Evolutionary conservation across 1,284 basidiomycete species (phyloP), one percentile per base, ranked within the genome.

Genomic region (Mycosarcoma maydis): DNA sequence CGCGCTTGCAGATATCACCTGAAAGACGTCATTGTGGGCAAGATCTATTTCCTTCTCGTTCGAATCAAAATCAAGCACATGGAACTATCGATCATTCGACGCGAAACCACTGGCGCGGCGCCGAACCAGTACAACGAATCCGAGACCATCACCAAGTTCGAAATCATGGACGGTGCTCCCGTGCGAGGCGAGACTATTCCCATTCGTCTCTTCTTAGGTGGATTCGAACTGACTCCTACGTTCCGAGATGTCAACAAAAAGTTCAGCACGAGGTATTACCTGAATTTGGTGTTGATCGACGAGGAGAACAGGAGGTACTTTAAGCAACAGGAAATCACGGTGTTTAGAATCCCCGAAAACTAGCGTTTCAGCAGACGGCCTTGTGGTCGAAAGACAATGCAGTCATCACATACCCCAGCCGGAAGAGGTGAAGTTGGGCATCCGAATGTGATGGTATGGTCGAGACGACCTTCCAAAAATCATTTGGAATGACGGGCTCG

Each of bases 31-130:
- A 98, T 98, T 52, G 95, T 98, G 13, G 95, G 95, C 83, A 98
- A 98, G 85, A 98, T 98, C 80, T 98, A 96, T 85, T 98, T 98
- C 84, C 85, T 98, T 26, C 90, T 98, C 38, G 95, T 98, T 7
- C 90, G 95, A 60, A 98, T 98, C 87, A 98, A 98, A 86, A 98
- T 98, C 85, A 98, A 98, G 84, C 94, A 98, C 78, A 98, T 98
- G 94, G 96, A 98, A 80, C 86, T 98, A 17, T 96, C 93, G 14
- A 98, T 98, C 80, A 98, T 98, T 72, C 89, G 95, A 24, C 87
- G 95, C 36, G 95, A 98, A 83, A 98, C 95, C 19, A 98, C 96
- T 0, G 95, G 95, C 4, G 47, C 73, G 17, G 83, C 82, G 4
- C 96, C 95, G 9, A 98, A 98, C 81, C 93, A 95, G 84, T 98